phyloP scores from a whole-genome alignment of 2,329 filamentous ascomycete genomes.

The Fusarium newnesense region DNA sequence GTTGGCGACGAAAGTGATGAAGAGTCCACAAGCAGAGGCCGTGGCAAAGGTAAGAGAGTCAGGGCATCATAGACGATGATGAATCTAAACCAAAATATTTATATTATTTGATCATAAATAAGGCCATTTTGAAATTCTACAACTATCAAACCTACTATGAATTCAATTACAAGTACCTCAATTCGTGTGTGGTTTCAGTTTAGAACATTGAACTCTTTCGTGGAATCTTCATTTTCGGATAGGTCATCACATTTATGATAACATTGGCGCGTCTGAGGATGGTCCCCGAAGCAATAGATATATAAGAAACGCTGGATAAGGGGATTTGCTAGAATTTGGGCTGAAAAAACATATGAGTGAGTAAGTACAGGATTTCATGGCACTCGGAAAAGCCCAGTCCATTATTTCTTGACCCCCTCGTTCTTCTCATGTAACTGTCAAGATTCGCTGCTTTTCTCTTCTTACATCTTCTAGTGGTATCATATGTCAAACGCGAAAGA shows the following conservation, averaged over 20 bases:
- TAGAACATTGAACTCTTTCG: not conserved
- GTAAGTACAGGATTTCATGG: conserved; percentile 35
- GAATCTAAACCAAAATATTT: not conserved
- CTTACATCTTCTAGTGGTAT: conserved; percentile 47
- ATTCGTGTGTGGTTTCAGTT: not conserved
- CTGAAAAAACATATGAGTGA: conserved; percentile 29
- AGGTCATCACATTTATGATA: not conserved
- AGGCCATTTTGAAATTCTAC: too few relatives aligned
- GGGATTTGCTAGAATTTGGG: conserved; percentile 14
- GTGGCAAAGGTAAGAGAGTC: conserved; percentile 31
- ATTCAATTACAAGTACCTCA: not conserved
- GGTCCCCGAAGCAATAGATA: not conserved
- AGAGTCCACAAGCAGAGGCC: not conserved
- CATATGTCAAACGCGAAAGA: conserved; percentile 40
- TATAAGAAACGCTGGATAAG: conserved; percentile 2
- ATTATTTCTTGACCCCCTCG: conserved; percentile 17
- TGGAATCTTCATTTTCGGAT: not conserved
- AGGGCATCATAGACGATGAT: conserved; percentile 29
- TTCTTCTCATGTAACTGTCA: conserved; percentile 29
- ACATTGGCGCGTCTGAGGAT: not conserved
- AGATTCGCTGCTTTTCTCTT: conserved; percentile 40
- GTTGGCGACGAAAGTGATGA: conserved; percentile 25
- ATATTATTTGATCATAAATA: not conserved
- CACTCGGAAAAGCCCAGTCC: conserved; percentile 10
- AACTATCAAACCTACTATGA: not conserved